phyloP scores from a whole-genome alignment of 345 rosid species.

The Abelmoschus esculentus region DNA sequence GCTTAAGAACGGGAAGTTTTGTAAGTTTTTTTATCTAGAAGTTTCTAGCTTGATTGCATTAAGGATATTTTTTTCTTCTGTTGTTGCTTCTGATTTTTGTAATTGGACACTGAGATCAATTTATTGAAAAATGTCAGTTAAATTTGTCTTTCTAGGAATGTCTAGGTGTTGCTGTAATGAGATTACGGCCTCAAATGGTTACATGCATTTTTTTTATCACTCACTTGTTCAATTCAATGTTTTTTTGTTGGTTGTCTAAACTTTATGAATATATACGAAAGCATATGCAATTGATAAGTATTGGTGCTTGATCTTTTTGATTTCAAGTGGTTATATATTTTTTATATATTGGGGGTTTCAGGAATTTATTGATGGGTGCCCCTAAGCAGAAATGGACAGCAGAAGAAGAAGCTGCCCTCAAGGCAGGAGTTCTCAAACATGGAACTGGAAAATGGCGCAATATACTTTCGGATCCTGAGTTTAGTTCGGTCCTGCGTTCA shows the following conservation, averaged over 20 bases:
- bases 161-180: not conserved
- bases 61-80: not conserved
- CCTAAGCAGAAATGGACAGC: conserved; percentile 99
- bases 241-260: not conserved
- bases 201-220: not conserved
- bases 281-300: not conserved
- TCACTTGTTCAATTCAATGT: conserved; percentile 2
- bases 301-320: conserved; percentile 16
- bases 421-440: conserved; percentile 88
- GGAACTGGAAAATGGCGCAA: conserved; percentile 99
- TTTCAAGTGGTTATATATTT: conserved; percentile 15
- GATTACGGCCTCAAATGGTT: not conserved
- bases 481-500: conserved; percentile 51
- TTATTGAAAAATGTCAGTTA: not conserved
- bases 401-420: conserved; percentile 98
- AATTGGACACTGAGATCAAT: not conserved
- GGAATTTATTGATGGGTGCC: conserved; percentile 70
- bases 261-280: not conserved
- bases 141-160: not conserved
- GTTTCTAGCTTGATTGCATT: not conserved
- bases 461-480: conserved; percentile 88
- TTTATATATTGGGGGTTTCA: conserved; percentile 8
- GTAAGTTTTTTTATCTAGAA: too few relatives aligned
- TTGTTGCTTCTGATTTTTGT: not conserved
- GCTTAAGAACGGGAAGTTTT: not conserved